Conservation (phyloP, 2,329 filamentous ascomycete species). For the Fusarium continuum region DNA sequence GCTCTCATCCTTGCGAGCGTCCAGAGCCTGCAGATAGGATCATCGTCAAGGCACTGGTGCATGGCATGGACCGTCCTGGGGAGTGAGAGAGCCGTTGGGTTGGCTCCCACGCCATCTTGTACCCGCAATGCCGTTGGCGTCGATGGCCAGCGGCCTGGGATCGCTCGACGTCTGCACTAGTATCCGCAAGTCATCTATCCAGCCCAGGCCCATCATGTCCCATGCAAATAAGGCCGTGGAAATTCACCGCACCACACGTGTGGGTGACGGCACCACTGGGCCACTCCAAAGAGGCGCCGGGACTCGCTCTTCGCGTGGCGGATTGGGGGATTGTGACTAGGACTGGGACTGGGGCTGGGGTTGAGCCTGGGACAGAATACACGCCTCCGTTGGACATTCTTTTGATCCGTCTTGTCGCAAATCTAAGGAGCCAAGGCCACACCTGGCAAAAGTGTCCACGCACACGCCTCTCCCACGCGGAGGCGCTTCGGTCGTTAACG, state of each 20-base stretch:
- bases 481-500: constrained; percentile 30
- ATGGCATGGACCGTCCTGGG: constrained; percentile 12
- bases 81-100: constrained; percentile 36
- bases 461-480: constrained; percentile 23
- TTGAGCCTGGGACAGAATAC: no score
- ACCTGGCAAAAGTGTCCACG: constrained; percentile 19
- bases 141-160: constrained; percentile 39
- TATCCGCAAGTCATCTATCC: constrained; percentile 45
- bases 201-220: constrained; percentile 31
- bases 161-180: constrained; percentile 40
- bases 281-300: constrained; percentile 34
- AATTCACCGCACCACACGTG: constrained; percentile 40
- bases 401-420: constrained; percentile 41
- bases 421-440: constrained; percentile 38
- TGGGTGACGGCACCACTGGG: constrained; percentile 41
- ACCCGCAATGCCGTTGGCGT: constrained; percentile 41
- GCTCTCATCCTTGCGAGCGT: constrained; percentile 28
- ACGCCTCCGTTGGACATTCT: constrained; percentile 35
- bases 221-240: constrained; percentile 44
- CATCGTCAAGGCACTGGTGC: constrained; percentile 26
- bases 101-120: constrained; percentile 39
- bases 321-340: constrained; percentile 21
- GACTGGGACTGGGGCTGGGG: constrained; percentile 14
- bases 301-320: constrained; percentile 37
- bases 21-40: constrained; percentile 39